A percentile compares a stretch with the other conserved stretches of the same genome.
Evolutionary conservation across 371 early-diverging fungal genomes (phyloP).

Genomic region (Phascolomyces articulosus): DNA sequence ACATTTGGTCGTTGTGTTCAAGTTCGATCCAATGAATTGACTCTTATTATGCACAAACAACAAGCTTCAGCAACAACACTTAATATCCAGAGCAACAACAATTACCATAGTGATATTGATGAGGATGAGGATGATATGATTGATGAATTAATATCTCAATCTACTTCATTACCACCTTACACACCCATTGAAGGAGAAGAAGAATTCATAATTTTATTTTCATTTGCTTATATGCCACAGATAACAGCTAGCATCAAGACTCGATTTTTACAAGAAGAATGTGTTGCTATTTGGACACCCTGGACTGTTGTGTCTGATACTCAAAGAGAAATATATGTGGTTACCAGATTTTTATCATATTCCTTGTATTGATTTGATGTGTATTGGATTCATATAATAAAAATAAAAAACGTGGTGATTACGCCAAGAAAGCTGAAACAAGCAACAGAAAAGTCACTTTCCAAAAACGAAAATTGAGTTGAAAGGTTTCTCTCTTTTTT

Average conservation of each 20-base stretch:
- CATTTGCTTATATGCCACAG: slow-evolving; percentile 9
- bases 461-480: neutral
- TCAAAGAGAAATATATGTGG: neutral
- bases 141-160: slow-evolving; percentile 1
- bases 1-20: slow-evolving; percentile 3
- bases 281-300: slow-evolving; percentile 9
- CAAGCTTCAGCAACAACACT: too few relatives aligned
- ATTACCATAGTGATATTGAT: neutral
- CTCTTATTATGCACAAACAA: neutral
- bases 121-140: neutral
- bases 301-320: neutral
- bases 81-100: too few relatives aligned
- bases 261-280: slow-evolving; percentile 7
- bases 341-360: slow-evolving; percentile 3
- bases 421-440: slow-evolving; percentile 9
- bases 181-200: slow-evolving; percentile 1
- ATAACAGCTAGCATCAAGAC: neutral
- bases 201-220: slow-evolving; percentile 2
- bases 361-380: neutral
- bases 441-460: neutral
- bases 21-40: neutral
- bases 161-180: slow-evolving; percentile 3
- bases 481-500: slow-evolving; percentile 3
- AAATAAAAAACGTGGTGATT: neutral
- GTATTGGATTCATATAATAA: neutral